Evolutionary conservation across 2,329 filamentous ascomycete genomes (phyloP), one percentile per base, ranked within the genome.

Genomic region (Emericellopsis atlantica): DNA sequence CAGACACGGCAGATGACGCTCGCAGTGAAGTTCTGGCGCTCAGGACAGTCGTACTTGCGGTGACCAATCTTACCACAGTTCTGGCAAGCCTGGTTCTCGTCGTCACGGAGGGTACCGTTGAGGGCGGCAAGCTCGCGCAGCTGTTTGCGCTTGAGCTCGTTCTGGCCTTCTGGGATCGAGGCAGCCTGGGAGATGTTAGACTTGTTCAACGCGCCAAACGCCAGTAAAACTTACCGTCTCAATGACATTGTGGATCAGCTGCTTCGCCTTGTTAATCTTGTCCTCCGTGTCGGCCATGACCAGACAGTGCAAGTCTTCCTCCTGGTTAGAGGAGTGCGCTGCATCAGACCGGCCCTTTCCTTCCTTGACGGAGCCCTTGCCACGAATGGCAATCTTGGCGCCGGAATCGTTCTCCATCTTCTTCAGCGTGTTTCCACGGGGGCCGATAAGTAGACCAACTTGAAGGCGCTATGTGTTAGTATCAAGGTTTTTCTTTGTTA

Each of bases 281-380:
- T 98, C 92, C 69, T 98, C 93, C 32, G 90, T 96, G 58, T 98
- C 92, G 56, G 92, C 92, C 92, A 98, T 98, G 68, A 98, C 96
- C 60, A 98, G 71, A 66, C 92, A 98, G 67, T 98, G 92, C 43
- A 98, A 74, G 62, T 98, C 92, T 68, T 98, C 92, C 71, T 98
- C 92, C 75, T 98, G 92, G 73, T 98, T 98, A 76, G 92, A 96
- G 63, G 90, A 88, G 66, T 98, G 92, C 69, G 92, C 92, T 55
- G 92, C 92, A 64, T 98, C 92, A 69, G 92, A 96, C 52, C 92
- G 88, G 52, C 92, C 92, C 65, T 98, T 98, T 71, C 92, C 92
- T 76, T 98, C 92, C 67, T 98, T 98, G 61, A 98, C 92, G 55
- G 92, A 98, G 61, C 92, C 92, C 69, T 98, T 98, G 71, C 92